Conservation (phyloP, 345 rosid genomes). For the Passiflora organensis region DNA sequence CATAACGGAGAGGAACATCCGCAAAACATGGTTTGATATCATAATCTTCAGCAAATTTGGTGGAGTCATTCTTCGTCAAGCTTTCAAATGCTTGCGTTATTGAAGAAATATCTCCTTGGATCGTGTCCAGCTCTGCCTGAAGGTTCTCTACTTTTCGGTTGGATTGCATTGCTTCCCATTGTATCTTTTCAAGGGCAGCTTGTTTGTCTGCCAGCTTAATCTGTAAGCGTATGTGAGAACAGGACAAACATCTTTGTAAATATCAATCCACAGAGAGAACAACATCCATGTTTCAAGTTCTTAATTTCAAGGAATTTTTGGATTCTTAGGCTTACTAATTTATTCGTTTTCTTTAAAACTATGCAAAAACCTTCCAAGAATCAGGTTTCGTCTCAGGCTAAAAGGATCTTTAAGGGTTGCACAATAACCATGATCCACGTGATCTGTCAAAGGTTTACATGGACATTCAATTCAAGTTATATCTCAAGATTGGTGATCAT, state of each 20-base stretch:
- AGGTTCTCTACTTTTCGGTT: constrained; percentile 60
- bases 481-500: too few species aligned
- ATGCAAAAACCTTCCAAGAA: too few species aligned
- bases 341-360: too few species aligned
- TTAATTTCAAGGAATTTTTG: not conserved
- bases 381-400: too few species aligned
- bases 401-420: too few species aligned
- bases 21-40: constrained; percentile 47
- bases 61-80: constrained; percentile 39
- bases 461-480: too few species aligned
- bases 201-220: constrained; percentile 95
- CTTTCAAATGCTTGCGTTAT: constrained; percentile 54
- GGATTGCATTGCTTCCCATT: constrained; percentile 85
- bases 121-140: constrained; percentile 55
- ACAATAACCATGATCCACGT: too few species aligned
- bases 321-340: not conserved
- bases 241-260: too few species aligned
- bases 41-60: constrained; percentile 40
- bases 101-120: constrained; percentile 62
- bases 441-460: too few species aligned
- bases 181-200: constrained; percentile 84
- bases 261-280: too few species aligned
- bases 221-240: constrained; percentile 25
- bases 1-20: constrained; percentile 52
- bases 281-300: not conserved